A percentile compares a stretch with the other conserved stretches of the same genome.
Conservation (phyloP, 179 eudicot species). For the Amaranthus tricolor region DNA sequence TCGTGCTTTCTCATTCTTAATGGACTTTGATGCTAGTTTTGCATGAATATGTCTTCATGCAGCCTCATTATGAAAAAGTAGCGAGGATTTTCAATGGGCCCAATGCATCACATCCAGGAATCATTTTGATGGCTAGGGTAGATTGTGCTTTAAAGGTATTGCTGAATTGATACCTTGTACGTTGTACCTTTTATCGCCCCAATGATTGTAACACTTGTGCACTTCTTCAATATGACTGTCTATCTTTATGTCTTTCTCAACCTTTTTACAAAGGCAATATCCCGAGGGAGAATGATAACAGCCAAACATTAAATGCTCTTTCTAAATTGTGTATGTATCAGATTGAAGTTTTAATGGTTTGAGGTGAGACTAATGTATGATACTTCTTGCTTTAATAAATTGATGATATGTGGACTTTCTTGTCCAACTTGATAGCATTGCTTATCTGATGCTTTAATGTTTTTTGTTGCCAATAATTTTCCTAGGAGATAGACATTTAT, state of each 20-base stretch:
- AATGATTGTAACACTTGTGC: not conserved
- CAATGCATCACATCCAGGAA: conserved; percentile 84
- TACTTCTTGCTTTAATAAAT: not conserved
- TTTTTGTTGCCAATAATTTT: not conserved
- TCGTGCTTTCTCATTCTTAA: not conserved
- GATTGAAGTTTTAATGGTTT: not conserved
- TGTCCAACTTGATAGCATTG: not conserved
- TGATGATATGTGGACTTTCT: conserved; percentile 8
- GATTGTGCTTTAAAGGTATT: conserved; percentile 91
- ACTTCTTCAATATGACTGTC: not conserved
- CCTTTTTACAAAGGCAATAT: not conserved
- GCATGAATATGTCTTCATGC: conserved; percentile 26
- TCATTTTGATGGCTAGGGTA: conserved; percentile 81
- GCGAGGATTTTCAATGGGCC: conserved; percentile 93
- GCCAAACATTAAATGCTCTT: not conserved
- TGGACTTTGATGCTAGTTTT: conserved; percentile 11
- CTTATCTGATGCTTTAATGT: not conserved
- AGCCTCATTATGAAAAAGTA: conserved; percentile 96
- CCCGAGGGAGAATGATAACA: not conserved
- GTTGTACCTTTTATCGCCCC: not conserved
- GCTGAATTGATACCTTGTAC: conserved; percentile 31
- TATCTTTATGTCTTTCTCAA: conserved; percentile 6
- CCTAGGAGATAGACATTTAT: not conserved
- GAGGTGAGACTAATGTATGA: not conserved
- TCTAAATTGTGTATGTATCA: not conserved